Evolutionary conservation across 345 rosid genomes (phyloP).

Genomic region (Melaleuca quinquenervia): DNA sequence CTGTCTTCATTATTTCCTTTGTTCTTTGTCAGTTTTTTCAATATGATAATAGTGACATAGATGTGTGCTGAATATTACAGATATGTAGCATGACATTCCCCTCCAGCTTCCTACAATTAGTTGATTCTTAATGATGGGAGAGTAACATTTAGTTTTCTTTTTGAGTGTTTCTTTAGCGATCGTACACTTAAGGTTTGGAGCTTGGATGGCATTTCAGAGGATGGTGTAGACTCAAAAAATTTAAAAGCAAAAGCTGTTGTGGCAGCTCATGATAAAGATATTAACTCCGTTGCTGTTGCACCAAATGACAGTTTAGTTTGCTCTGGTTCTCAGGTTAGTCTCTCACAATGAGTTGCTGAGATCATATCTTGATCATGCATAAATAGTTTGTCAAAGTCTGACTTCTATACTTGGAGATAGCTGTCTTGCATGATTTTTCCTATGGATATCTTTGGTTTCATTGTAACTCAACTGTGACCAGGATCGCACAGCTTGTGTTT

Average conservation of each 20-base stretch:
- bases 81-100: neutral
- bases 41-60: neutral
- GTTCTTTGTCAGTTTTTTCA: neutral
- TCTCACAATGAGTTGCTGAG: neutral
- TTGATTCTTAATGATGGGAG: neutral
- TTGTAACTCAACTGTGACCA: conserved; percentile 9
- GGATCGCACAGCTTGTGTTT: conserved; percentile 95
- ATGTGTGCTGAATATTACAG: neutral
- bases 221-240: conserved; percentile 38
- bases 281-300: conserved; percentile 81
- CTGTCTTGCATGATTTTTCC: neutral
- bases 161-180: conserved; percentile 42
- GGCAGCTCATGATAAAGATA: conserved; percentile 89
- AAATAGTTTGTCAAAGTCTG: neutral
- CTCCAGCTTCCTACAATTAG: neutral
- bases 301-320: conserved; percentile 87
- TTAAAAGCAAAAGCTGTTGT: conserved; percentile 89
- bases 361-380: neutral
- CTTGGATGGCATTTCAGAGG: conserved; percentile 54
- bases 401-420: neutral
- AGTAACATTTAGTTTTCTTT: neutral
- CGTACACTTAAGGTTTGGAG: conserved; percentile 94
- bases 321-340: conserved; percentile 86
- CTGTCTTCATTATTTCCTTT: neutral
- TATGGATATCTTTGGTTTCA: neutral